Evolutionary conservation across 345 rosid genomes (phyloP), one percentile per base, ranked within the genome.

Genomic region (Salix brachista): DNA sequence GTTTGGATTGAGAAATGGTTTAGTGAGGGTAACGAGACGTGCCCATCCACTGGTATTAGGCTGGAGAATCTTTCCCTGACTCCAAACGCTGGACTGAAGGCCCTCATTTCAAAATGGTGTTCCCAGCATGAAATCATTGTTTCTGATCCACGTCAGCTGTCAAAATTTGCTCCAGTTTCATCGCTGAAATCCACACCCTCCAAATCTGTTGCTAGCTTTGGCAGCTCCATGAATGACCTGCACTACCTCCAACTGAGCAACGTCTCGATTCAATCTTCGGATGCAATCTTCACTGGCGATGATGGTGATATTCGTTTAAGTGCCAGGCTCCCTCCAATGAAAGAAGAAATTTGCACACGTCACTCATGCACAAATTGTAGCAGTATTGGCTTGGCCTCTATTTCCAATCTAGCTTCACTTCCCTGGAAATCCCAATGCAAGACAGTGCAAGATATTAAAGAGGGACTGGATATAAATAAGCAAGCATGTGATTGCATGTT

Each of bases 1-100:
- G 62, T 77, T 30, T 86, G 87, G 82, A 84, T 86, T 17, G 83
- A 86, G 82, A 86, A 77, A 69, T 84, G 89, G 87, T 74, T 86
- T 68, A 52, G 48, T 4, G 85, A 83, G 18, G 89, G 87, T 28
- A 42, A 84, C 6, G 73, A 3, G 58, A 72, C 44, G 8, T 86
- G 86, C 52, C 89, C 89, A 2, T 32, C 39, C 52, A 86, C 87
- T 61, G 62, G 46, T 50, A 30, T 67, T 36, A 80, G 58, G 71
- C 78, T 86, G 72, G 78, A 77, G 23, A 60, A 84, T 65, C 39
- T 80, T 37, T 79, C 26, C 36, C 16, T 83, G 42, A 70, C 78
- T 79, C 82, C 86, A 65, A 84, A 86, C 62, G 3, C 39, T 67
- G 67, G 17, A 46, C 19, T 86, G 67, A 81, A 77, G 78, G 67